These are phyloP conservation scores for Lasiosphaeria ovina DNA, from an alignment of 495 filamentous ascomycete genomes.

Conservation along the genomic window DNA sequence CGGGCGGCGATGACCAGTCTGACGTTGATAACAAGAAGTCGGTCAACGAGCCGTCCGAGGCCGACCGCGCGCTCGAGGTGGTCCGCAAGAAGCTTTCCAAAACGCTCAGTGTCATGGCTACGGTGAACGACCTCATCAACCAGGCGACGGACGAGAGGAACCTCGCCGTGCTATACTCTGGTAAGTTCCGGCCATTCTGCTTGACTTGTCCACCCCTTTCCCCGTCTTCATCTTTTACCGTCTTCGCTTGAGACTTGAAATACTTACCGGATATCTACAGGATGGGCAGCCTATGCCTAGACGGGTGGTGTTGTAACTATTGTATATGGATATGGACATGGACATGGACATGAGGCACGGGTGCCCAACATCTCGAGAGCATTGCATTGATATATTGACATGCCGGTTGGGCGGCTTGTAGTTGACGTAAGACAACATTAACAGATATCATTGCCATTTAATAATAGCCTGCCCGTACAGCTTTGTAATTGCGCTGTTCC, in stretches of 20 bases:
- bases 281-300: conserved; percentile 69
- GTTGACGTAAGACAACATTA: too few species aligned
- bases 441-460: too few species aligned
- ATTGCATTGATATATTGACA: neutral
- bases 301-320: neutral
- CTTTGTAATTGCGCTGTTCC: too few species aligned
- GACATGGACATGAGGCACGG: neutral
- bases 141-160: conserved; percentile 92
- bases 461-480: too few species aligned
- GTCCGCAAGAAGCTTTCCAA: conserved; percentile 93
- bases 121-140: conserved; percentile 95
- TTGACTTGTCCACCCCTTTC: neutral
- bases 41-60: conserved; percentile 80
- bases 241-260: neutral
- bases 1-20: conserved; percentile 25
- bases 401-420: too few species aligned
- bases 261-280: conserved; percentile 28
- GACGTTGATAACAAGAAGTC: conserved; percentile 16
- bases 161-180: conserved; percentile 85
- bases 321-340: neutral
- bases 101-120: conserved; percentile 88
- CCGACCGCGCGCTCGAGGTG: conserved; percentile 84
- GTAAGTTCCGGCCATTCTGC: conserved; percentile 46
- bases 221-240: neutral
- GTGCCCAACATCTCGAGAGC: neutral